These are phyloP conservation scores for Aspergillus sp. DNA, from an alignment of 2,329 filamentous ascomycete species.

Conservation along the genomic window DNA sequence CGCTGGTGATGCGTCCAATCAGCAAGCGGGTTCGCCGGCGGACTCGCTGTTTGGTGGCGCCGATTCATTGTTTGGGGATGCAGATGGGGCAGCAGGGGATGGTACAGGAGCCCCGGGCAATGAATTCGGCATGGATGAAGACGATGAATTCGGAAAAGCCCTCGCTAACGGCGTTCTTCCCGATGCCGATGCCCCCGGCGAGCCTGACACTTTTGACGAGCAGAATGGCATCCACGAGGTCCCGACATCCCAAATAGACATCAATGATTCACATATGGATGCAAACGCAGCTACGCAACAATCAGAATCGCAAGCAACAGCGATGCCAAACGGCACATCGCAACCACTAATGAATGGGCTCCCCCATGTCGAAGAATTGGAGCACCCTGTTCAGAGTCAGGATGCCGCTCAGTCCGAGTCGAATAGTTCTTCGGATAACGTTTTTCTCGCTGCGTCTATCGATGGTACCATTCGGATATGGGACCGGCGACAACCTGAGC, in stretches of 20 bases:
- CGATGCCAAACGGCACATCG: constrained; percentile 22
- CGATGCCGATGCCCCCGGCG: constrained; percentile 45
- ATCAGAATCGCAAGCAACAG: constrained; percentile 16
- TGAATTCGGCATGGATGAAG: constrained; percentile 75
- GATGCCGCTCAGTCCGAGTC: constrained; percentile 31
- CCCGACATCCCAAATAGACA: constrained; percentile 3
- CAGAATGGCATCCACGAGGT: constrained; percentile 17
- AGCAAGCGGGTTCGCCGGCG: constrained; percentile 63
- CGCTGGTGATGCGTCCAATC: constrained; percentile 49
- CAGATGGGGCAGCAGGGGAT: constrained; percentile 54
- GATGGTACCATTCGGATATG: constrained; percentile 50
- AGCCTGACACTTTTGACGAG: constrained; percentile 26
- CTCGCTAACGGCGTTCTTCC: constrained; percentile 63
- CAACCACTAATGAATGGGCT: constrained; percentile 41
- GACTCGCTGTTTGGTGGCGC: constrained; percentile 84
- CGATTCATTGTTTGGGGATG: constrained; percentile 87
- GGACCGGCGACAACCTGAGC: constrained; percentile 64
- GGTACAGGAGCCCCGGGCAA: constrained; percentile 54
- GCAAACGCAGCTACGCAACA: constrained; percentile 12
- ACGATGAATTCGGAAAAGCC: constrained; percentile 75
- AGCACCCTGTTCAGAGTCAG: constrained; percentile 22
- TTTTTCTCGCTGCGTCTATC: constrained; percentile 74
- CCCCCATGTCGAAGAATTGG: constrained; percentile 43
- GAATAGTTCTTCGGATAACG: constrained; percentile 63
- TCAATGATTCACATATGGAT: constrained; percentile 10